A percentile compares a stretch with the other conserved stretches of the same genome.
Conservation (phyloP, 1,284 basidiomycete species). For the Boletus holoroseus region DNA sequence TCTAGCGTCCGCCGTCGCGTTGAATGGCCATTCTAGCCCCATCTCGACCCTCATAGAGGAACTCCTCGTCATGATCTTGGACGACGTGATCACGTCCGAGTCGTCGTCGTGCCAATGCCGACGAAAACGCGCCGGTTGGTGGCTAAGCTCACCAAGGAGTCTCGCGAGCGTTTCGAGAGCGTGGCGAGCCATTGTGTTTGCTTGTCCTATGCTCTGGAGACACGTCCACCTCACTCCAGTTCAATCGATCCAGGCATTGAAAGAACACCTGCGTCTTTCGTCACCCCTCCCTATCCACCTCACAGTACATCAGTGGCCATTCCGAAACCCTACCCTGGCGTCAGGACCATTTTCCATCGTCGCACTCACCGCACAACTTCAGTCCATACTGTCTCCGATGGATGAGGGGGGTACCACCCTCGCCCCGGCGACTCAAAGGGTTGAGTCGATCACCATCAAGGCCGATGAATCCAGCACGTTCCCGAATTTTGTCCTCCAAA, state of each 20-base stretch:
- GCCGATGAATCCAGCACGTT: slow-evolving; percentile 18
- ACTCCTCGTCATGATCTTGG: slow-evolving; percentile 21
- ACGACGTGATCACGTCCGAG: slow-evolving; percentile 16
- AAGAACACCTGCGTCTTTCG: slow-evolving; percentile 19
- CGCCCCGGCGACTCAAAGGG: slow-evolving; percentile 10
- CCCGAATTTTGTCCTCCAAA: slow-evolving; percentile 18
- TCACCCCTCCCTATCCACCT: slow-evolving; percentile 15
- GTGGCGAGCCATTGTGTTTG: slow-evolving; percentile 16
- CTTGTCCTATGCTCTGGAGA: slow-evolving; percentile 23
- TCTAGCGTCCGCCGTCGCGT: too few relatives aligned
- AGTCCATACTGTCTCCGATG: slow-evolving; percentile 14
- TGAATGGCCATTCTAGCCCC: slow-evolving; percentile 5
- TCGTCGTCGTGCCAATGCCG: not conserved
- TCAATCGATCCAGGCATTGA: slow-evolving; percentile 10
- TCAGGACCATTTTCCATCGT: slow-evolving; percentile 13
- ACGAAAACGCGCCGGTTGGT: not conserved
- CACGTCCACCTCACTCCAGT: slow-evolving; percentile 15
- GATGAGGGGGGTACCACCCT: not conserved
- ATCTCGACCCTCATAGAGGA: slow-evolving; percentile 18
- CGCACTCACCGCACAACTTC: slow-evolving; percentile 18
- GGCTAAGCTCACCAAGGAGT: slow-evolving; percentile 11
- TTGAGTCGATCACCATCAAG: slow-evolving; percentile 15
- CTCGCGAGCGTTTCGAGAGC: slow-evolving; percentile 16
- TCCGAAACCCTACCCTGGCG: slow-evolving; percentile 4
- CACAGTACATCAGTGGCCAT: slow-evolving; percentile 21